Evolutionary conservation across 2,329 filamentous ascomycete species (phyloP), one percentile per base, ranked within the genome.

Genomic region (Calonectria pseudoturangicola): DNA sequence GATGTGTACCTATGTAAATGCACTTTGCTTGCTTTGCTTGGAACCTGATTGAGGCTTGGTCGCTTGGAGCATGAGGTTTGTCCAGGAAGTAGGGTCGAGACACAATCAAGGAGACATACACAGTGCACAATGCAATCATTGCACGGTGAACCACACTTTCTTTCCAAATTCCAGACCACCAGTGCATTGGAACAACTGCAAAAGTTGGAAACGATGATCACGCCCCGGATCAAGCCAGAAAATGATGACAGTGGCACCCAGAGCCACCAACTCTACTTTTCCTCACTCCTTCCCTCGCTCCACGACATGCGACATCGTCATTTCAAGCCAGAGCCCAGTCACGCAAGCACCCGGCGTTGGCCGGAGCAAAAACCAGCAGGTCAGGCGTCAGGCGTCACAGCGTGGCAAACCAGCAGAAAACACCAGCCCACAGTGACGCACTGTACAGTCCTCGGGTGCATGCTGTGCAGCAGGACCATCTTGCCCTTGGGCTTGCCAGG

Each of bases 401-500:
- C 48, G 66, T 69, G 64, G 69, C 69, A 28, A 71, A 66, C 51
- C 36, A 28, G 21, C n/a, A 62, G 54, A 50, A 56, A 43, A 48
- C 25, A 58, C 63, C 69, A 62, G 69, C 50, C 69, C 63, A 71
- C 51, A 62, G 63, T 67, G 64, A 70, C 54, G 68, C 71, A 68
- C 54, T 60, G 54, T 60, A 60, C 27, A 6, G 36, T 3, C 36
- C 36, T 60, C 25, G 54, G 45, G 54, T 60, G 54, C 36, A 60
- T 60, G 33, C 54, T 60, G 62, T 50, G 36, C 58, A 60, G 27
- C 41, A 45, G 36, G 15, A 39, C 21, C 15, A 9, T 60, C 54
- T 60, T 36, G 54, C 54, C 36, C 33, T 60, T 39, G 36, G 54
- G 36, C 54, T 27, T 41, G 54, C 51, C 4, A 60, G 51, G 54